A percentile compares a stretch with the other conserved stretches of the same genome.
phyloP scores from a whole-genome alignment of 140 eudicot species.

The Cichorium intybus region DNA sequence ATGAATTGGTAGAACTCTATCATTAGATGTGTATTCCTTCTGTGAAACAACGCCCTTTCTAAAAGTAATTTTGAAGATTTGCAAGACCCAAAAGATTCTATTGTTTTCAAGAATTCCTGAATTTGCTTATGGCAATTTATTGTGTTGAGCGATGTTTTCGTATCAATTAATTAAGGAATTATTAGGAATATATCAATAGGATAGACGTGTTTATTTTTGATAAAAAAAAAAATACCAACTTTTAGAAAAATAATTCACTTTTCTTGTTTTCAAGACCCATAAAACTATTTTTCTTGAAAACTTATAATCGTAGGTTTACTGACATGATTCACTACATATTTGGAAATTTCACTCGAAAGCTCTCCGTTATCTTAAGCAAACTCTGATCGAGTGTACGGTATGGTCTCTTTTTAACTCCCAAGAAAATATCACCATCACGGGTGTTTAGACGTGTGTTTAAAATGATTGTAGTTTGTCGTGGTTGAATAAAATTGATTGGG shows the following conservation, averaged over 20 bases:
- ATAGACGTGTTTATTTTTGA: no score
- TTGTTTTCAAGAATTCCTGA: neutral
- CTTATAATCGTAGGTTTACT: neutral
- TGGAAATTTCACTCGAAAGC: neutral
- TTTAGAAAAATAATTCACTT: neutral
- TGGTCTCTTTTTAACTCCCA: neutral
- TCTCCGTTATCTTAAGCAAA: neutral
- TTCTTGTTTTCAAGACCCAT: neutral
- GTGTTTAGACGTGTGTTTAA: no score
- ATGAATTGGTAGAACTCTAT: neutral
- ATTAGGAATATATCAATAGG: neutral
- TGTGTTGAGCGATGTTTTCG: neutral
- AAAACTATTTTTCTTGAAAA: no score
- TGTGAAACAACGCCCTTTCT: neutral
- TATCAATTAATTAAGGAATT: neutral
- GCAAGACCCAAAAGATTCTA: neutral
- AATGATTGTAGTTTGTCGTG: neutral
- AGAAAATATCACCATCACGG: neutral
- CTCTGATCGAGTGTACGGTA: no score
- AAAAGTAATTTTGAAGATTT: neutral
- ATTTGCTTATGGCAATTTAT: neutral
- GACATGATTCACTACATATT: no score
- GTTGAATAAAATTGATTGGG: no score
- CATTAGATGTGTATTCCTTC: neutral
- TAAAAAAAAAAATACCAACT: no score